Percentiles rank a stretch among this genome's conserved stretches.
These are phyloP conservation scores for Saccharomyces hybrid DNA, from an alignment of 1,139 yeast genomes.

Conservation along the genomic window DNA sequence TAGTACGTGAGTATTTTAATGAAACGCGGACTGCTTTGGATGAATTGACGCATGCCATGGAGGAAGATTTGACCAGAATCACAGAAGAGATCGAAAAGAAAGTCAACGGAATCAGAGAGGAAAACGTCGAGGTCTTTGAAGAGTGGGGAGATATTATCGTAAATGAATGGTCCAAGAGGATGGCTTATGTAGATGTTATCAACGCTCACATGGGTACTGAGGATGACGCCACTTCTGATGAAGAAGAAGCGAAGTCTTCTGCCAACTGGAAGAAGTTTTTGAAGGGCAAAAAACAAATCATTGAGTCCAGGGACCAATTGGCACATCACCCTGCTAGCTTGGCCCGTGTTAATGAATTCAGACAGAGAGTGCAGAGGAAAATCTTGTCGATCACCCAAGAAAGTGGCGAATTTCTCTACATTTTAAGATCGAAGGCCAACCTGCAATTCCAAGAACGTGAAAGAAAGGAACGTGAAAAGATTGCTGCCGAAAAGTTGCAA, in stretches of 20 bases:
- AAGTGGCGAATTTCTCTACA: slow-evolving; percentile 60
- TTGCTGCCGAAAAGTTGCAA: background rate
- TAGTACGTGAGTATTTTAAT: slow-evolving; percentile 9
- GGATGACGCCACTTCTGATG: slow-evolving; percentile 3
- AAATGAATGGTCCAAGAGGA: slow-evolving; percentile 42
- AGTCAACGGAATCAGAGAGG: slow-evolving; percentile 44
- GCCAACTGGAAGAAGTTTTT: slow-evolving; percentile 20
- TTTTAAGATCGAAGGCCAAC: slow-evolving; percentile 76
- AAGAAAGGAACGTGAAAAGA: slow-evolving; percentile 7
- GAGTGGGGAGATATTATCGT: slow-evolving; percentile 64
- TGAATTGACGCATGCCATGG: slow-evolving; percentile 35
- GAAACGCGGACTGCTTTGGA: slow-evolving; percentile 35
- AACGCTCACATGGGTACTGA: background rate
- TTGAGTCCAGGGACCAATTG: slow-evolving; percentile 6
- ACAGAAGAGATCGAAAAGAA: slow-evolving; percentile 37
- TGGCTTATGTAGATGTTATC: slow-evolving; percentile 29
- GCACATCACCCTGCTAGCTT: background rate
- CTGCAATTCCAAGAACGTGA: slow-evolving; percentile 71
- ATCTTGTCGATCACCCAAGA: slow-evolving; percentile 34
- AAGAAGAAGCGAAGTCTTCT: slow-evolving; percentile 8
- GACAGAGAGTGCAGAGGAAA: background rate
- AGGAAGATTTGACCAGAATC: slow-evolving; percentile 32
- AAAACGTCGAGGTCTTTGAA: slow-evolving; percentile 57
- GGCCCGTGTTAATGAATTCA: background rate
- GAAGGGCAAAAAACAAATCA: slow-evolving; percentile 20